Conservation (phyloP, 176 grass and related monocot species). For the Puccinellia tenuiflora region DNA sequence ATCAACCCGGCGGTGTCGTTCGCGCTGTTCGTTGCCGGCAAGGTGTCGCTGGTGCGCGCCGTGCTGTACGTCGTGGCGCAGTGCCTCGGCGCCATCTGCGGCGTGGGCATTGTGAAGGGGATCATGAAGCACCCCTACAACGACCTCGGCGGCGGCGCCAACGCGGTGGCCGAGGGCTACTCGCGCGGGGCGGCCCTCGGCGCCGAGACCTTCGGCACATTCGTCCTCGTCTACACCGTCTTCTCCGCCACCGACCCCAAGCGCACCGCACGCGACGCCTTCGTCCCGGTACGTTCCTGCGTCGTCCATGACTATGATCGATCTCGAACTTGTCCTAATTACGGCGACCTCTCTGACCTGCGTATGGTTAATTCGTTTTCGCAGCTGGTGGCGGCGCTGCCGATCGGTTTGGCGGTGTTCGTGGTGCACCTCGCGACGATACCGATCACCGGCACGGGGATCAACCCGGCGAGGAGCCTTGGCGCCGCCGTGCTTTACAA, state of each 20-base stretch:
- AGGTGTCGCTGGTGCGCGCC: conserved; percentile 52
- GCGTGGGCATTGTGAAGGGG: conserved; percentile 68
- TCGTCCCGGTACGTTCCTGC: no score
- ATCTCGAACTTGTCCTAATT: no score
- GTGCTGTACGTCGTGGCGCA: conserved; percentile 65
- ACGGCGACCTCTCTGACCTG: no score
- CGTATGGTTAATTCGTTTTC: no score
- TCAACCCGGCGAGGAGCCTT: no score
- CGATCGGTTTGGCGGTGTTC: conserved; percentile 23
- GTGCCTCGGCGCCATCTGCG: conserved; percentile 84
- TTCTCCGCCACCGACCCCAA: conserved; percentile 99
- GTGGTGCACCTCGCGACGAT: conserved; percentile 26
- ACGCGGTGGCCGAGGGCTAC: no score
- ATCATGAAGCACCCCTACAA: conserved; percentile 49
- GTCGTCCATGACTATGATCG: neutral
- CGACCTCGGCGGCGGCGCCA: no score
- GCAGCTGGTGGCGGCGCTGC: conserved; percentile 8
- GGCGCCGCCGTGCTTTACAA: conserved; percentile 32
- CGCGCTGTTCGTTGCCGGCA: no score
- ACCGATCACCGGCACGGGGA: conserved; percentile 26
- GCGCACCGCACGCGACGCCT: no score
- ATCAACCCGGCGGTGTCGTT: conserved; percentile 64
- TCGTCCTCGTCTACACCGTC: conserved; percentile 98
- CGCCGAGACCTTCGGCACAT: conserved; percentile 96
- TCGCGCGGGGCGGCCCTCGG: no score